A percentile compares a stretch with the other conserved stretches of the same genome.
These are phyloP conservation scores for Sicyos baderoa DNA, from an alignment of 306 rosid species.

Conservation along the genomic window DNA sequence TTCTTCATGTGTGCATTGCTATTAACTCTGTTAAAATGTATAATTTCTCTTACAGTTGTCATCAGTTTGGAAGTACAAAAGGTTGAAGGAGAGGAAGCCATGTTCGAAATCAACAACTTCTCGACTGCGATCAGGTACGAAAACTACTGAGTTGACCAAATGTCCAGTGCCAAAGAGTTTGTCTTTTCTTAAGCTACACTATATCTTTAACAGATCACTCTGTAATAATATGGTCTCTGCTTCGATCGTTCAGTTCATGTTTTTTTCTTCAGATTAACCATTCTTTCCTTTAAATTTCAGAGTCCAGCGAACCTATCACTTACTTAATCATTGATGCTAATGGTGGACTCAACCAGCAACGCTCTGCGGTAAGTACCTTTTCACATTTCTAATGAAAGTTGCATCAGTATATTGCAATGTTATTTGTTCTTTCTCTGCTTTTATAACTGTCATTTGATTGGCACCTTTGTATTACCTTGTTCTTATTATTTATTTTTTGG, in stretches of 20 bases:
- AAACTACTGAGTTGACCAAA: neutral
- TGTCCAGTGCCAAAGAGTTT: neutral
- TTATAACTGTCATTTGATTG: neutral
- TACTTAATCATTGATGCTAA: slow-evolving; percentile 88
- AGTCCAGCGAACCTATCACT: slow-evolving; percentile 40
- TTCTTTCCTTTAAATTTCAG: slow-evolving; percentile 38
- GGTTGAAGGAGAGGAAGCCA: slow-evolving; percentile 74
- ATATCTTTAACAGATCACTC: too few relatives aligned
- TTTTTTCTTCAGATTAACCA: neutral
- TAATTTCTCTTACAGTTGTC: slow-evolving; percentile 49
- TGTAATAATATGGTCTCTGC: neutral
- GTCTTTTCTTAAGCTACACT: neutral
- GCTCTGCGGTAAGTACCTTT: slow-evolving; percentile 62
- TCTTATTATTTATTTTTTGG: neutral
- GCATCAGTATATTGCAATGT: neutral
- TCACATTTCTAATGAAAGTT: neutral
- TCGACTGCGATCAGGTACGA: slow-evolving; percentile 51
- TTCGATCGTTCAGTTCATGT: neutral
- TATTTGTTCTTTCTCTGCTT: neutral
- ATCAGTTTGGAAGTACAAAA: slow-evolving; percentile 77
- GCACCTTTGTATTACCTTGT: neutral
- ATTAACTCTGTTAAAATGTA: neutral
- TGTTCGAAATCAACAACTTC: slow-evolving; percentile 69
- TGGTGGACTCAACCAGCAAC: slow-evolving; percentile 98
- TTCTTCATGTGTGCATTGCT: slow-evolving; percentile 5